These are phyloP conservation scores for Gypsophila paniculata DNA, from an alignment of 179 eudicot species.

Conservation along the genomic window DNA sequence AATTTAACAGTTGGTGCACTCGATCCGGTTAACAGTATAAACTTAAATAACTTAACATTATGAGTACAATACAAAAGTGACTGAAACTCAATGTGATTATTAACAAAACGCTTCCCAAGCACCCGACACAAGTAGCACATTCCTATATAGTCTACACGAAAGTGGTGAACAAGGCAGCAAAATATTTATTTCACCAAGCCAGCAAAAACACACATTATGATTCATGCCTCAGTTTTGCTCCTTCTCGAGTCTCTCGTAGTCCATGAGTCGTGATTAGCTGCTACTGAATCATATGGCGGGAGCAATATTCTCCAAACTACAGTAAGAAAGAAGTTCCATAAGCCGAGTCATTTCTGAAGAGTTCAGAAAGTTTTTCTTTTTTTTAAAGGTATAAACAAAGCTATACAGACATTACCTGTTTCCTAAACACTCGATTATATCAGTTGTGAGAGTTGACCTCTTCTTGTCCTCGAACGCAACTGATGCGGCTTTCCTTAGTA, in stretches of 20 bases:
- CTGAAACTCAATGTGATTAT: neutral
- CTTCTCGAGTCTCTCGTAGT: neutral
- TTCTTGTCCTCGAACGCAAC: constrained; percentile 57
- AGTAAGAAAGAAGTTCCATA: neutral
- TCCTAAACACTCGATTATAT: constrained; percentile 83
- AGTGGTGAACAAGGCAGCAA: neutral
- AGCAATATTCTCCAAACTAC: constrained; percentile 75
- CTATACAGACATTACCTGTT: constrained; percentile 41
- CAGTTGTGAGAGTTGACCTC: constrained; percentile 79
- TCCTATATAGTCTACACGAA: neutral
- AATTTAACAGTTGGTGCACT: too few relatives aligned
- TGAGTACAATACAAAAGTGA: too few relatives aligned
- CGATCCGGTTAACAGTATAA: too few relatives aligned
- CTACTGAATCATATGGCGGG: constrained; percentile 30
- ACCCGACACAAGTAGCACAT: too few relatives aligned
- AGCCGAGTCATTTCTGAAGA: neutral
- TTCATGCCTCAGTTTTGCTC: neutral
- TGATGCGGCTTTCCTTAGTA: constrained; percentile 80
- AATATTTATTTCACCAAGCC: neutral
- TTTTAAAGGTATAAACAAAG: neutral
- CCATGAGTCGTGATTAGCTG: neutral
- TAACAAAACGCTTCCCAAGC: neutral
- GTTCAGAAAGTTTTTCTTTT: neutral
- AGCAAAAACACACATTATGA: constrained; percentile 5
- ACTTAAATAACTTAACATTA: too few relatives aligned